Evolutionary conservation across 2,329 filamentous ascomycete genomes (phyloP).

Genomic region (Nakataea oryzae): DNA sequence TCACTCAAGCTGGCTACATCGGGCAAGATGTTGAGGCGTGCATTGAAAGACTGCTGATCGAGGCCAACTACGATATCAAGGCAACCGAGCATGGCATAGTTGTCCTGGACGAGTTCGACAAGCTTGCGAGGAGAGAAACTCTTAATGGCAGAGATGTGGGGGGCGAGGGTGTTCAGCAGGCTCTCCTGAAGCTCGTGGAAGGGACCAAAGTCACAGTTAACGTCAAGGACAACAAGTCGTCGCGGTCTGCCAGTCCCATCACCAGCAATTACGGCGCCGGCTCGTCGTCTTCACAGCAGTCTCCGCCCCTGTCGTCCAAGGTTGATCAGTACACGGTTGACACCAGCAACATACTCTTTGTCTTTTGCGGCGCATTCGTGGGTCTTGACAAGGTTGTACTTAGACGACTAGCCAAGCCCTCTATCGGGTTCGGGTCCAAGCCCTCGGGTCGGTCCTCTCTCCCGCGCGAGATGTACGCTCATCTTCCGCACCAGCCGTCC

Average conservation of each 20-base stretch:
- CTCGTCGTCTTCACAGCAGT: conserved; percentile 32
- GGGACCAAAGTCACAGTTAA: conserved; percentile 89
- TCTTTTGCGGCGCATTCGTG: conserved; percentile 92
- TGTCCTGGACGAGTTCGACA: conserved; percentile 94
- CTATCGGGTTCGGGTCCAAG: conserved; percentile 85
- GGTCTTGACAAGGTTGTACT: conserved; percentile 82
- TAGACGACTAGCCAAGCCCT: conserved; percentile 72
- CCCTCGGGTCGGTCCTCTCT: conserved; percentile 53
- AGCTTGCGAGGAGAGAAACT: conserved; percentile 82
- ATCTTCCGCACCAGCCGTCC: conserved; percentile 43
- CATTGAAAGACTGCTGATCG: conserved; percentile 80
- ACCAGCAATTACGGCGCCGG: conserved; percentile 39
- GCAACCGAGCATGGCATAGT: conserved; percentile 87
- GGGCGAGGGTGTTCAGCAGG: conserved; percentile 94
- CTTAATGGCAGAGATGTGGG: conserved; percentile 88
- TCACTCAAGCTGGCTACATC: conserved; percentile 95
- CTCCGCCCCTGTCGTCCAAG: conserved; percentile 34
- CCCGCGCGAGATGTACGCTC: conserved; percentile 48
- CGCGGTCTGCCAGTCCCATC: conserved; percentile 39
- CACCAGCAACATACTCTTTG: conserved; percentile 94
- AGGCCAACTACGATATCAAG: conserved; percentile 79
- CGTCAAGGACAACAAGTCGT: conserved; percentile 65
- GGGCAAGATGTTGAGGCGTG: conserved; percentile 96
- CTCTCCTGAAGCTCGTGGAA: conserved; percentile 89
- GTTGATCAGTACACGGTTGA: conserved; percentile 64